Evolutionary conservation across 1,139 yeast species (phyloP), one percentile per base, ranked within the genome.

Genomic region (Scheffersomyces parashehatae): DNA sequence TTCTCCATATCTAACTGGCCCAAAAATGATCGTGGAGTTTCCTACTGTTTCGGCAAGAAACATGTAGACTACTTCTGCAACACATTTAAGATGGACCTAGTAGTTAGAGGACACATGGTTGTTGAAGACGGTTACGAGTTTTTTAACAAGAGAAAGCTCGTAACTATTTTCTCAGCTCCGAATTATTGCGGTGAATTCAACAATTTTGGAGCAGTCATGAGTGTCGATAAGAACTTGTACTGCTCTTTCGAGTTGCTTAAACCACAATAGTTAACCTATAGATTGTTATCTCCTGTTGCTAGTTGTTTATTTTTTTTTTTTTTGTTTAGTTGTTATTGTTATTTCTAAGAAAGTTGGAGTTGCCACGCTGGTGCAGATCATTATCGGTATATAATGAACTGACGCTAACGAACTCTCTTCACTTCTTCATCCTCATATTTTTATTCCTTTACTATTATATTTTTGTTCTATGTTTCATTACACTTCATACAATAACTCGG

Each of bases 51-150:
- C 66, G 90, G 91, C 33, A 80, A 79, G 50, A 79, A 79, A 45
- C 87, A 86, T 45, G 90, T 88, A 8, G 84, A 82, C 52, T 77
- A 79, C 53, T 88, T 88, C 56, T 84, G 88, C 54, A 65, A 77
- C 15, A 75, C 75, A 39, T 87, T 88, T 64, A 82, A 84, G 45
- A 84, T 88, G 67, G 96, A 88, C 64, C 69, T 88, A 54, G 78
- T 88, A 51, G 90, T 86, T 29, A 72, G 96, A 54, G 96, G 95
- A 12, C 96, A 88, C 63, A 88, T 88, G 96, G 96, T 88, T 39
- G 96, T 88, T 37, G 96, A 88, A 65, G 95, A 88, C 61, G 96
- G 96, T 3, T 88, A 88, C 60, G 96, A 88, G 61, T 88, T 88
- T 59, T 88, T 87, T 64, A 84, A 85, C 47, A 82, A 79, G 58